phyloP scores from a whole-genome alignment of 78 protist genomes.

The Reticulomyxa filosa region DNA sequence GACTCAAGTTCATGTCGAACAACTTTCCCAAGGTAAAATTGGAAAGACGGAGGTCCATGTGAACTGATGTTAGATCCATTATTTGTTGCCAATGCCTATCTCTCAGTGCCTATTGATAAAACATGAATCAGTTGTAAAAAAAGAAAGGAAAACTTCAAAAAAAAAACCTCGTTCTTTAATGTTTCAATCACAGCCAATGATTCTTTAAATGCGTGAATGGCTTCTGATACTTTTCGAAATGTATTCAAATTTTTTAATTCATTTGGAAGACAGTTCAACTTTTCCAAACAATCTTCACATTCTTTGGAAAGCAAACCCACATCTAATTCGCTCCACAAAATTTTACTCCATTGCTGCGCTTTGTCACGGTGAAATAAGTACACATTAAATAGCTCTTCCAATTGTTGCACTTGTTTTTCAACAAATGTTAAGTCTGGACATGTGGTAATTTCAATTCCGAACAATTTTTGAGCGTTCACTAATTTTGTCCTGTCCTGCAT shows the following conservation, averaged over 20 bases:
- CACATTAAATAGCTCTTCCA: too few species aligned
- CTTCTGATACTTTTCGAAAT: constrained; percentile 5
- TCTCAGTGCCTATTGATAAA: too few species aligned
- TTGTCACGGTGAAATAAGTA: too few species aligned
- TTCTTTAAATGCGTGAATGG: constrained; percentile 23
- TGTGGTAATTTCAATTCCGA: too few species aligned
- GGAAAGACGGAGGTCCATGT: constrained; percentile 21
- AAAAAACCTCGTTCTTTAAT: constrained; percentile 45
- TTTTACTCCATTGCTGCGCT: constrained; percentile 26
- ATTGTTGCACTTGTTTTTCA: too few species aligned
- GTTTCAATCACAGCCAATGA: constrained; percentile 41
- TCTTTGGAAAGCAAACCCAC: constrained; percentile 21
- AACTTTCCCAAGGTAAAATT: constrained; percentile 32
- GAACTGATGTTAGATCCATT: constrained; percentile 29
- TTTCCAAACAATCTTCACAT: constrained; percentile 2
- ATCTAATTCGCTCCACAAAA: constrained; percentile 45
- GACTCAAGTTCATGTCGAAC: constrained; percentile 39
- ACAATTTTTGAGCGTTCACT: too few species aligned
- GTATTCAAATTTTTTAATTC: neutral
- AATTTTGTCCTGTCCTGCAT: too few species aligned
- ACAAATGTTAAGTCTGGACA: too few species aligned
- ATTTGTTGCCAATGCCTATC: constrained; percentile 59
- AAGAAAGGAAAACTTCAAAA: too few species aligned
- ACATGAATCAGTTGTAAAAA: too few species aligned
- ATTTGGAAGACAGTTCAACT: constrained; percentile 2